phyloP scores from a whole-genome alignment of 441 rosid genomes.

The Pelargonium cotyledonis region DNA sequence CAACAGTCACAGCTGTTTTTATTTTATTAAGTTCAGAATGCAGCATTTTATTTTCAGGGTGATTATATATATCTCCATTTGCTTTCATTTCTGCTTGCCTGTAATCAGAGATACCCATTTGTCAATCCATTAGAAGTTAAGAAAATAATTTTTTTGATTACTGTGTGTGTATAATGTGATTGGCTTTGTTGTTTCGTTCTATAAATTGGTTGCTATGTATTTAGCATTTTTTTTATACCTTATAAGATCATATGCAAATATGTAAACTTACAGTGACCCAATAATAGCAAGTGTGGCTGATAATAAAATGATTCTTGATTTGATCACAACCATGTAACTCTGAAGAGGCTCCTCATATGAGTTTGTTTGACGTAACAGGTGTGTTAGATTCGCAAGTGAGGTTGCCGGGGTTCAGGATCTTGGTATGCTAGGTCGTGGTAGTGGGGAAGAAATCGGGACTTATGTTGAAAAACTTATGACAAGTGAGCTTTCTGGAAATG shows the following conservation, averaged over 20 bases:
- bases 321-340: not conserved
- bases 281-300: not conserved
- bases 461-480: constrained; percentile 96
- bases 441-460: constrained; percentile 98
- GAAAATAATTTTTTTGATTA: not conserved
- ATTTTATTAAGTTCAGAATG: not conserved
- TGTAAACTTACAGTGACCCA: not conserved
- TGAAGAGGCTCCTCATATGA: constrained; percentile 5
- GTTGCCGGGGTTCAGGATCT: constrained; percentile 96
- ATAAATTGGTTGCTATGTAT: not conserved
- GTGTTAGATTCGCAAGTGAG: constrained; percentile 94
- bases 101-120: not conserved
- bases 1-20: not conserved
- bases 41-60: not conserved
- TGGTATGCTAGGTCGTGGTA: constrained; percentile 96
- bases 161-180: not conserved
- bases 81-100: not conserved
- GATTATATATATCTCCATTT: not conserved
- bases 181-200: not conserved
- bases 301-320: not conserved
- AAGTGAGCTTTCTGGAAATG: constrained; percentile 97
- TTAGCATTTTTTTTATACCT: not conserved
- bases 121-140: not conserved
- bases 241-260: not conserved
- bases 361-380: constrained; percentile 41